Evolutionary conservation across 2,329 filamentous ascomycete species (phyloP), one percentile per base, ranked within the genome.

Genomic region (Sporothrix humicola): DNA sequence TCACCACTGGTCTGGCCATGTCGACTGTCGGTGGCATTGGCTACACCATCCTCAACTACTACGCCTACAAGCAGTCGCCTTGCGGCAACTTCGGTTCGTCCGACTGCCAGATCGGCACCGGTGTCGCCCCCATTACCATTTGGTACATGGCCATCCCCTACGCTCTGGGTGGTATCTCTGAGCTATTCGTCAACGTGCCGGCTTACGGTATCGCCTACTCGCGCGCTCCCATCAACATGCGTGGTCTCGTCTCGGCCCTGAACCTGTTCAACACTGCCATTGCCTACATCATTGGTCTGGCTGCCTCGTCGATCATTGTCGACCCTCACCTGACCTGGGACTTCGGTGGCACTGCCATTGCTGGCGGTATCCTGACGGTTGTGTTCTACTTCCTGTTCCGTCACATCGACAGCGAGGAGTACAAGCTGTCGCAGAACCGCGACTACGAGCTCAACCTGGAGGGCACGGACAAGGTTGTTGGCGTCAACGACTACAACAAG

Each of bases 181-280:
- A 84, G 71, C 82, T 92, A 23, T 85, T 86, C 76, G 79, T 85
- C 77, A 86, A 86, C 78, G 85, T 86, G 2, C 84, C 84, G 0
- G 85, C 85, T 1, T 87, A 84, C 78, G 85, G 84, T 74, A 84
- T 87, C 73, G 86, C 86, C 1, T 88, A 84, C 82, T 91, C 91
- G 78, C 93, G 93, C 81, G 91, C 91, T 0, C 92, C 92, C 9
- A 87, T 86, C 79, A 93, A 93, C 82, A 94, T 94, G 92, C 87
- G 91, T 6, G 91, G 89, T 37, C 86, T 93, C 72, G 90, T 94
- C n/a, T 86, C 87, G 77, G 88, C 89, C 10, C 85, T 93, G 72
- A 88, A 88, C 68, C 87, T 93, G 70, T 91, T 93, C 82, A 91
- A 88, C 83, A 89, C 87, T 52, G 90, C 91, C 66, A 88, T 94